Evolutionary conservation across 2,329 filamentous ascomycete species (phyloP).

Genomic region (Aspergillus carbonarius): DNA sequence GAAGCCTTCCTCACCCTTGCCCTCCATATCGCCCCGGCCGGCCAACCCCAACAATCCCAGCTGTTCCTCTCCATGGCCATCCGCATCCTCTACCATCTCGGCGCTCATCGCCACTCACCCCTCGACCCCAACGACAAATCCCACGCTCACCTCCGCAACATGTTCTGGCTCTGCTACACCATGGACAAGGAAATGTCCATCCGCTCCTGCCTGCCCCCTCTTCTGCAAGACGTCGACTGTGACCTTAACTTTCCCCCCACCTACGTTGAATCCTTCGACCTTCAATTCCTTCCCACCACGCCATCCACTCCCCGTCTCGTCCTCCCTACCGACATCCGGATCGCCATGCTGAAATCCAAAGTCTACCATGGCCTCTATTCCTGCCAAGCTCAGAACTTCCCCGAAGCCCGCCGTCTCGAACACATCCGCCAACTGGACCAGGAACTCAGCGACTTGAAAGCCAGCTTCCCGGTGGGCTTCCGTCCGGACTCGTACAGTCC

Average conservation of each 20-base stretch:
- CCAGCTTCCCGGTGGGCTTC: slow-evolving; percentile 13
- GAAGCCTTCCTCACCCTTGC: slow-evolving; percentile 23
- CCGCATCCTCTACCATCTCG: slow-evolving; percentile 23
- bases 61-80: slow-evolving; percentile 24
- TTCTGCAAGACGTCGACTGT: slow-evolving; percentile 26
- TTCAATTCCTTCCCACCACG: slow-evolving; percentile 14
- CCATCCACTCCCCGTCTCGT: slow-evolving; percentile 20
- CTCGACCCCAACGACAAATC: background rate
- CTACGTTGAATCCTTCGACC: slow-evolving; percentile 12
- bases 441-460: slow-evolving; percentile 21
- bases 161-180: slow-evolving; percentile 28
- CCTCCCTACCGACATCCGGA: slow-evolving; percentile 25
- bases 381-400: slow-evolving; percentile 5
- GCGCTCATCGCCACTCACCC: slow-evolving; percentile 9
- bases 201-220: slow-evolving; percentile 19
- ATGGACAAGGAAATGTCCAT: slow-evolving; percentile 28
- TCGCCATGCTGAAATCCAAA: slow-evolving; percentile 24
- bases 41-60: slow-evolving; percentile 24
- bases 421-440: slow-evolving; percentile 28
- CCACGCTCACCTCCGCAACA: slow-evolving; percentile 17
- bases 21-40: slow-evolving; percentile 23
- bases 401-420: slow-evolving; percentile 21
- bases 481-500: too few relatives aligned
- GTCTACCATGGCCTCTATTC: slow-evolving; percentile 25
- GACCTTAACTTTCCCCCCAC: slow-evolving; percentile 23